Evolutionary conservation across 345 rosid species (phyloP).

Genomic region (Camelina sativa): DNA sequence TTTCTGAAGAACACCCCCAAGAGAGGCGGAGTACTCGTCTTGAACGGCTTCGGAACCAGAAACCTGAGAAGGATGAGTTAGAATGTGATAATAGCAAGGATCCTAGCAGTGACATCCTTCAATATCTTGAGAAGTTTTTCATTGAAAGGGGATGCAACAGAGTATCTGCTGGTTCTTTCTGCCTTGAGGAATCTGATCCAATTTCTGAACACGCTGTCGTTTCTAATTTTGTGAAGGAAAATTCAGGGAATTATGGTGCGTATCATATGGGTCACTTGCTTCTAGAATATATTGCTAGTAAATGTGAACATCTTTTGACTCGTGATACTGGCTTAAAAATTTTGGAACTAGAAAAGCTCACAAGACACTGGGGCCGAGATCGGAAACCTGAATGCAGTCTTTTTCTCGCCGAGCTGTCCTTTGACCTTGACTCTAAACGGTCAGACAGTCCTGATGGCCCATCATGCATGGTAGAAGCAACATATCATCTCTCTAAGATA

Average conservation of each 20-base stretch:
- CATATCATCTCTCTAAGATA: conserved; percentile 90
- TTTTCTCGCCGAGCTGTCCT: conserved; percentile 88
- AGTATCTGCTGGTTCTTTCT: conserved; percentile 47
- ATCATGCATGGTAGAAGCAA: conserved; percentile 67
- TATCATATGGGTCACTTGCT: conserved; percentile 92
- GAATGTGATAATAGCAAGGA: conserved; percentile 69
- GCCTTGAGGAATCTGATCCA: conserved; percentile 47
- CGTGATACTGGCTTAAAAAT: conserved; percentile 63
- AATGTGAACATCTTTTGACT: conserved; percentile 49
- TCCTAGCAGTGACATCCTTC: conserved; percentile 65
- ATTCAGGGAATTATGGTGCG: conserved; percentile 80
- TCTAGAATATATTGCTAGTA: conserved; percentile 66
- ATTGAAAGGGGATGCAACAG: conserved; percentile 41
- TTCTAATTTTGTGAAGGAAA: conserved; percentile 63
- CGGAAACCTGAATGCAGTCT: conserved; percentile 87
- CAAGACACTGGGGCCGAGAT: conserved; percentile 83
- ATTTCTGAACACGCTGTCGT: conserved; percentile 58
- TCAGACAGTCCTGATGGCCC: conserved; percentile 54
- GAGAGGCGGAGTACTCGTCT: conserved; percentile 98
- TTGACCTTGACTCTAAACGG: conserved; percentile 68
- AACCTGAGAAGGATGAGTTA: conserved; percentile 85
- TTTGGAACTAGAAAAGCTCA: conserved; percentile 81
- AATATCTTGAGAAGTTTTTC: conserved; percentile 74
- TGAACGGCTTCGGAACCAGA: conserved; percentile 92
- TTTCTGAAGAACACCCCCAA: conserved; percentile 78